Percentiles rank a stretch among this genome's conserved stretches.
These are phyloP conservation scores for Gaultheria prostrata DNA, from an alignment of 148 eudicot genomes.

Conservation along the genomic window DNA sequence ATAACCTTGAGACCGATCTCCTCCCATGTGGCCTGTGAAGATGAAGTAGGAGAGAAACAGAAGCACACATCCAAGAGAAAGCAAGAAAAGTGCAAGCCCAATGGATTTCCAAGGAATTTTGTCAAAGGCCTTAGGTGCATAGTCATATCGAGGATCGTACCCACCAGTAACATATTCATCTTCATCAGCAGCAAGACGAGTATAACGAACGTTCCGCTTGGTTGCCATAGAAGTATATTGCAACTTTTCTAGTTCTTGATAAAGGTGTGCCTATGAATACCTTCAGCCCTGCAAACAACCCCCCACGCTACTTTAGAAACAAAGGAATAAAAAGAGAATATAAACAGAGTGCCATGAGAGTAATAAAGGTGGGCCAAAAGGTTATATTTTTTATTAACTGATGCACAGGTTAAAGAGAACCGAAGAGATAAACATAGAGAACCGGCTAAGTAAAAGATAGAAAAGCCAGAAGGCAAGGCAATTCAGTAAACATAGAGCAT, in stretches of 20 bases:
- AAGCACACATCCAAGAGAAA: conserved; percentile 65
- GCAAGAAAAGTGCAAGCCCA: conserved; percentile 71
- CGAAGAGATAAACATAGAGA: neutral
- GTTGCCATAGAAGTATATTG: conserved; percentile 54
- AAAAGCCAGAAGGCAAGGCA: neutral
- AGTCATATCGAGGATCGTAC: conserved; percentile 78
- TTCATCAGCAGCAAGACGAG: conserved; percentile 62
- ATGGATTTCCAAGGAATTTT: conserved; percentile 94
- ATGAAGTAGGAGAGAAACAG: conserved; percentile 71
- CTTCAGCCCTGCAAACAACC: neutral
- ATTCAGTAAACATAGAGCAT: neutral
- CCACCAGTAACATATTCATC: conserved; percentile 30
- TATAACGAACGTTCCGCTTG: conserved; percentile 60
- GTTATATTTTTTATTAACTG: neutral
- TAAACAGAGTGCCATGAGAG: neutral
- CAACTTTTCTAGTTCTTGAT: neutral
- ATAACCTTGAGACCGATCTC: conserved; percentile 74
- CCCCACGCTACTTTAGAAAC: conserved; percentile 6
- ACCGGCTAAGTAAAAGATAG: neutral
- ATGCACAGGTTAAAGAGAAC: neutral
- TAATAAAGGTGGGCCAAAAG: neutral
- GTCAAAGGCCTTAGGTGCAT: conserved; percentile 55
- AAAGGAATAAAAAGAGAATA: neutral
- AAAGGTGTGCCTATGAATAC: neutral
- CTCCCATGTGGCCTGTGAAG: conserved; percentile 93